Evolutionary conservation across 2,329 filamentous ascomycete species (phyloP), one percentile per base, ranked within the genome.

Genomic region (Alternaria postmessia): DNA sequence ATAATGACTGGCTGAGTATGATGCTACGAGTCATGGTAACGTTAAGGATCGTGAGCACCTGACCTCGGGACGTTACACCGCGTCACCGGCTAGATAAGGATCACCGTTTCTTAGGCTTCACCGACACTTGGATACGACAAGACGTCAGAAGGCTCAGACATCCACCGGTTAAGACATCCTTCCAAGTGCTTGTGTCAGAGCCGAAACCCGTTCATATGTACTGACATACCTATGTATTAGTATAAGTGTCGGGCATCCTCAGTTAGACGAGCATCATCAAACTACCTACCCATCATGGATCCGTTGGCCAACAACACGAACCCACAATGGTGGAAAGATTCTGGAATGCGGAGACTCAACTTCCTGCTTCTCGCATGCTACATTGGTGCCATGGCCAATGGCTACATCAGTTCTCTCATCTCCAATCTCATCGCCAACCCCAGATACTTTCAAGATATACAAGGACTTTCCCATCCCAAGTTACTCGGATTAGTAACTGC

Each of bases 341-440:
- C 63, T 8, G 63, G 63, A 16, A 54, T 67, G 41, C 54, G 63
- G 18, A 59, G 56, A 22, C 61, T 67, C 28, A 64, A 66, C 36
- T 49, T 66, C 26, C 51, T 66, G 34, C 61, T 69, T 20, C 51
- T 64, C 12, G 26, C 64, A n/a, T 61, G 63, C 52, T 69, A 69
- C 47, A 53, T 67, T 7, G 66, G 62, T n/a, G 66, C 66, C 41
- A 64, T 63, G 7, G 30, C 59, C 4, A 67, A 67, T 20, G 66
- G 63, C 38, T 69, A 69, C 53, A 49, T 59, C 32, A 66, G 61
- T 39, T 59, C 66, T 3, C 65, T 67, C 18, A 67, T 69, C 20
- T 64, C 65, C 26, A 64, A 41, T 30, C 61, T 69, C 4, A 59
- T 67, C 4, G 34, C 66, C 28, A 66, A 69, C 30, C 63, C 61